phyloP scores from a whole-genome alignment of 345 rosid species.

The Erodium maritimum region DNA sequence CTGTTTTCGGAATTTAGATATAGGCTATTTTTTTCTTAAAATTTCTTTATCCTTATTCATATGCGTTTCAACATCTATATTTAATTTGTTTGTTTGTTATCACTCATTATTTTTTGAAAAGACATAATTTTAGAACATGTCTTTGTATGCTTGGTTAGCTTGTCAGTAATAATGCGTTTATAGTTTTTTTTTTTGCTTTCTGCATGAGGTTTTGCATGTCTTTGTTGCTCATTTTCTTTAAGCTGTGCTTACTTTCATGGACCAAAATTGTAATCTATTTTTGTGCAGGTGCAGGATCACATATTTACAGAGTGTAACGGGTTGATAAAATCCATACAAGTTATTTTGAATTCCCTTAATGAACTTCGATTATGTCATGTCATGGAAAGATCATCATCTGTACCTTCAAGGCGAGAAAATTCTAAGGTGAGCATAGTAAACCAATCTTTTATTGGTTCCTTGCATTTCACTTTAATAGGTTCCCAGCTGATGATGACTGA shows the following conservation, averaged over 20 bases:
- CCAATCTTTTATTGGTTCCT: constrained; percentile 8
- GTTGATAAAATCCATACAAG: constrained; percentile 77
- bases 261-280: not conserved
- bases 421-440: constrained; percentile 33
- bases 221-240: not conserved
- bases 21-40: too few species aligned
- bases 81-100: too few species aligned
- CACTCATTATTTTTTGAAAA: too few species aligned
- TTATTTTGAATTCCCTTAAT: constrained; percentile 67
- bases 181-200: not conserved
- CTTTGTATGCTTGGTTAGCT: too few species aligned
- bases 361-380: constrained; percentile 71
- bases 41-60: too few species aligned
- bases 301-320: constrained; percentile 59
- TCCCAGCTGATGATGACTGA: not conserved
- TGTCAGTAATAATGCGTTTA: too few species aligned
- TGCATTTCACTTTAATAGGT: constrained; percentile 2
- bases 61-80: too few species aligned
- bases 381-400: constrained; percentile 42
- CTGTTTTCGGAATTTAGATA: too few species aligned
- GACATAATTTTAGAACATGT: too few species aligned
- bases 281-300: constrained; percentile 59
- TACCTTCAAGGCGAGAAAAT: constrained; percentile 41
- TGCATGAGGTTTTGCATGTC: not conserved
- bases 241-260: not conserved